These are phyloP conservation scores for Spinellus fusiger DNA, from an alignment of 192 early-diverging fungal species.

Conservation along the genomic window DNA sequence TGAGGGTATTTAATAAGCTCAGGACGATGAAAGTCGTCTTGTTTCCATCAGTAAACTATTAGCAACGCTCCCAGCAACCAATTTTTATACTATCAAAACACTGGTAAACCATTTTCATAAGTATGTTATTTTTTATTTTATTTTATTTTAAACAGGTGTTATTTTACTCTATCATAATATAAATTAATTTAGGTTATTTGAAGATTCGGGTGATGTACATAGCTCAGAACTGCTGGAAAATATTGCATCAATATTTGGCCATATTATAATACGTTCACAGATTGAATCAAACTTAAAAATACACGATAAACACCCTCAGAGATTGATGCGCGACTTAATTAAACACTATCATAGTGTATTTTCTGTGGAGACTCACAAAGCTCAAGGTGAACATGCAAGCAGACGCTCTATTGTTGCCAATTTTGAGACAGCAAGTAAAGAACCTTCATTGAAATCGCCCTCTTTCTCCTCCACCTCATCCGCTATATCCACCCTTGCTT, in stretches of 20 bases:
- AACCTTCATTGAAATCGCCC: neutral
- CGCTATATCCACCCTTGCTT: neutral
- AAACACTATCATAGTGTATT: slow-evolving; percentile 38
- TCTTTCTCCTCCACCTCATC: neutral
- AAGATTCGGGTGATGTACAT: neutral
- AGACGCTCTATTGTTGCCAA: neutral
- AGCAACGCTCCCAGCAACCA: slow-evolving; percentile 37
- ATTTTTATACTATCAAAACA: slow-evolving; percentile 41
- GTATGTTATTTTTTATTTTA: slow-evolving; percentile 10
- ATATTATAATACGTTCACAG: slow-evolving; percentile 42
- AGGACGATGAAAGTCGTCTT: slow-evolving; percentile 31
- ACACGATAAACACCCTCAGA: slow-evolving; percentile 44
- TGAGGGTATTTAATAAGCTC: slow-evolving; percentile 2
- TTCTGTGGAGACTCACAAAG: slow-evolving; percentile 13
- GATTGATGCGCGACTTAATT: slow-evolving; percentile 44
- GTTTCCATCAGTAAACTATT: slow-evolving; percentile 43
- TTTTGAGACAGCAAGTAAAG: neutral
- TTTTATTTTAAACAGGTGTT: neutral
- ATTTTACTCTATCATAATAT: too few relatives aligned
- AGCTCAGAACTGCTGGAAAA: slow-evolving; percentile 25
- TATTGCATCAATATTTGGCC: slow-evolving; percentile 37
- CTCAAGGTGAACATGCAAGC: slow-evolving; percentile 13
- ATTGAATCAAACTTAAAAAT: slow-evolving; percentile 37
- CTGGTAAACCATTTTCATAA: slow-evolving; percentile 31
- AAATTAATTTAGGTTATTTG: neutral